These are phyloP conservation scores for Halteria grandinella DNA, from an alignment of 73 alveolate genomes.

Conservation along the genomic window DNA sequence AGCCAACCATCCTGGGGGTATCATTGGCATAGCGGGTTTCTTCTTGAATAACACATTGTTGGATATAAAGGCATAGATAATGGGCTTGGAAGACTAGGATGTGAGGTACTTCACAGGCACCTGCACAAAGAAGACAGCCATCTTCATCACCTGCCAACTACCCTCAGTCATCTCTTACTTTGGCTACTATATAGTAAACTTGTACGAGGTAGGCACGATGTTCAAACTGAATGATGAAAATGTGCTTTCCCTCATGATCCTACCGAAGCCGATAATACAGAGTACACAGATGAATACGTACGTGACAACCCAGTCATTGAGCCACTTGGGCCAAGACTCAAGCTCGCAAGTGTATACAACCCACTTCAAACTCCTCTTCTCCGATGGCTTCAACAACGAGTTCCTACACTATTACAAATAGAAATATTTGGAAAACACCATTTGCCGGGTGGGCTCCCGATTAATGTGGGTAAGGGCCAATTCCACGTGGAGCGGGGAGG, in stretches of 20 bases:
- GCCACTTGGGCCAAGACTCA: no score
- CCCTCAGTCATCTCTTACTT: not conserved
- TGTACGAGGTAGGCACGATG: not conserved
- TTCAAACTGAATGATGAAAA: constrained; percentile 36
- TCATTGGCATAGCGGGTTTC: constrained; percentile 12
- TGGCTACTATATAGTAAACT: constrained; percentile 9
- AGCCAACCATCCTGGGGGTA: constrained; percentile 17
- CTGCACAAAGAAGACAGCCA: not conserved
- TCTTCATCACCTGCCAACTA: not conserved
- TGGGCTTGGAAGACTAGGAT: not conserved
- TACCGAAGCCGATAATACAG: constrained; percentile 6
- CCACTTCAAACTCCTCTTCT: no score
- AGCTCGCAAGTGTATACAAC: no score
- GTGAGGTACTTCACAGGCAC: not conserved
- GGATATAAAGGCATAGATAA: not conserved
- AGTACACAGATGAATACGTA: not conserved
- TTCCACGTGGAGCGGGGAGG: constrained; percentile 7
- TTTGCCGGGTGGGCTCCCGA: not conserved
- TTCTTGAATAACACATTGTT: constrained; percentile 8
- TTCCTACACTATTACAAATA: not conserved
- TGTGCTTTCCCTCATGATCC: not conserved
- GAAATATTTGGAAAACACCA: not conserved
- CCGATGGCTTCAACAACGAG: not conserved
- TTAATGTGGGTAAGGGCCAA: not conserved
- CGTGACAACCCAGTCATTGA: constrained; percentile 2